Evolutionary conservation across 768 basidiomycete genomes (phyloP).

Genomic region (Lentinula guzmanii): DNA sequence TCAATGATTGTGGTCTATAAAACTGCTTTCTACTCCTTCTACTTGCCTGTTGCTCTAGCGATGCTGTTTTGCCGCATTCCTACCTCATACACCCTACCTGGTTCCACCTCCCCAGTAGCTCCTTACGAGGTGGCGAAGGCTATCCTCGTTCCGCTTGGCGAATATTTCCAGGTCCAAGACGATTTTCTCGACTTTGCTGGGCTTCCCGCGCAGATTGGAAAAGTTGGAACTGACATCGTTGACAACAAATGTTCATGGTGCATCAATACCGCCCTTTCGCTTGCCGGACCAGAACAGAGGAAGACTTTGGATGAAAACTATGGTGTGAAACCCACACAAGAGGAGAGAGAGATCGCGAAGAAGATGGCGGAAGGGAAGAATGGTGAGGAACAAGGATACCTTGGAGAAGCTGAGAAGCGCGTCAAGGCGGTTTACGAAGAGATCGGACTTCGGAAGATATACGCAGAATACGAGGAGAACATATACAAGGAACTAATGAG

Average conservation of each 20-base stretch:
- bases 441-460: conserved; percentile 60
- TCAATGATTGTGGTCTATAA: conserved; percentile 94
- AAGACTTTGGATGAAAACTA: conserved; percentile 48
- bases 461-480: conserved; percentile 73
- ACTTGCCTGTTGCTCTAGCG: conserved; percentile 94
- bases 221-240: conserved; percentile 97
- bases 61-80: conserved; percentile 74
- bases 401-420: conserved; percentile 25
- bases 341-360: conserved; percentile 12
- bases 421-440: conserved; percentile 63
- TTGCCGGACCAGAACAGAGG: conserved; percentile 51
- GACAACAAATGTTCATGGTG: conserved; percentile 99
- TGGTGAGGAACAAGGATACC: conserved; percentile 6
- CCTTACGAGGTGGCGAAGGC: conserved; percentile 23
- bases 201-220: conserved; percentile 59
- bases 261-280: conserved; percentile 76
- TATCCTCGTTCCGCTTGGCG: conserved; percentile 88
- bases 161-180: conserved; percentile 99
- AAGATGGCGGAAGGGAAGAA: conserved; percentile 5
- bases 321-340: conserved; percentile 58
- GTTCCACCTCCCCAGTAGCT: conserved; percentile 22
- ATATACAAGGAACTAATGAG: conserved; percentile 59
- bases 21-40: conserved; percentile 97
- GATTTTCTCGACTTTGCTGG: conserved; percentile 94
- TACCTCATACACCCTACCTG: conserved; percentile 62